Percentiles rank a stretch among this genome's conserved stretches.
Conservation (phyloP, 179 eudicot genomes). For the Vitellaria paradoxa region DNA sequence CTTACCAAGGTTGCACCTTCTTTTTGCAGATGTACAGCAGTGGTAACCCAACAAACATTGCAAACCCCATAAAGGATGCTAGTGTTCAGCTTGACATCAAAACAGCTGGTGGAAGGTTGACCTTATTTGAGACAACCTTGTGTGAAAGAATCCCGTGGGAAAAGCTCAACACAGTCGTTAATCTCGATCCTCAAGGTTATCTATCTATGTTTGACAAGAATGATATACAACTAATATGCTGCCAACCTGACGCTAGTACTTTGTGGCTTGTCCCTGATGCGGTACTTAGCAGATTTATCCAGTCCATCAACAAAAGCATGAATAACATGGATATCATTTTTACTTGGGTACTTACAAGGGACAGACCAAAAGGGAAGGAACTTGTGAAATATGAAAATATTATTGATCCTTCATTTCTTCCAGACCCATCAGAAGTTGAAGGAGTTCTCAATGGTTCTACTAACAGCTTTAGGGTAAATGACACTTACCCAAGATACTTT, state of each 20-base stretch:
- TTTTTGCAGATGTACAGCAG: constrained; percentile 94
- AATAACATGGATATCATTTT: constrained; percentile 51
- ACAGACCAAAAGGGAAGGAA: constrained; percentile 94
- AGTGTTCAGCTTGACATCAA: constrained; percentile 86
- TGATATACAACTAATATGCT: constrained; percentile 88
- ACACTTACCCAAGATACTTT: constrained; percentile 68
- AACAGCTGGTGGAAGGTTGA: constrained; percentile 76
- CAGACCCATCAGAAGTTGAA: constrained; percentile 58
- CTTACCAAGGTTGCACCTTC: background rate
- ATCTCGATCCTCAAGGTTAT: constrained; percentile 68
- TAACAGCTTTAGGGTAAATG: constrained; percentile 62
- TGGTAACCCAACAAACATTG: constrained; percentile 94
- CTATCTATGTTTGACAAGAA: constrained; percentile 55
- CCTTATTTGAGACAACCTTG: constrained; percentile 74
- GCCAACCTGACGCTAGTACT: constrained; percentile 88
- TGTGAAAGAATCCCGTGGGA: constrained; percentile 74
- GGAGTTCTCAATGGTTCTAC: constrained; percentile 71
- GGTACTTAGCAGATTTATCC: constrained; percentile 59
- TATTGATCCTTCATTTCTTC: constrained; percentile 49
- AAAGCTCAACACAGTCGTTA: constrained; percentile 32
- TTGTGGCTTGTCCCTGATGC: constrained; percentile 90
- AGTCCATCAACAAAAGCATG: constrained; percentile 51
- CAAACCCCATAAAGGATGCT: constrained; percentile 91
- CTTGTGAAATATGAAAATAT: constrained; percentile 72
- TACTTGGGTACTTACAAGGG: constrained; percentile 82